Conservation (phyloP, 2,329 filamentous ascomycete genomes). For the Sclerotinia trifoliorum region DNA sequence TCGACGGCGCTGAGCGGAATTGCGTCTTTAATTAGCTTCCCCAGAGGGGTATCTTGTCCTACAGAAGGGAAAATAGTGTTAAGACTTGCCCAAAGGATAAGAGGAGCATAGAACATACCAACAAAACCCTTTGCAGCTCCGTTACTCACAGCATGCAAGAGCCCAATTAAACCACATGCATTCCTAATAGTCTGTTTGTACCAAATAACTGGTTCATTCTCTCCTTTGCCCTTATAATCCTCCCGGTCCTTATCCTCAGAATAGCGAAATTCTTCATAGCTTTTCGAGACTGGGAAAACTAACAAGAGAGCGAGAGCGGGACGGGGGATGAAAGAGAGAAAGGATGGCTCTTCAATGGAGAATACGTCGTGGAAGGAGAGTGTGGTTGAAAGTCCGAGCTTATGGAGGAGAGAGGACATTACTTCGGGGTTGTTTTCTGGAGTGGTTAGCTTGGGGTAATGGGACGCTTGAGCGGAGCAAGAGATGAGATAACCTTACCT, state of each 20-base stretch:
- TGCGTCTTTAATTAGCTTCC: slow-evolving; percentile 66
- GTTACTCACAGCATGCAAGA: slow-evolving; percentile 82
- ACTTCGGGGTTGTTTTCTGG: slow-evolving; percentile 79
- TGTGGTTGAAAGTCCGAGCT: slow-evolving; percentile 73
- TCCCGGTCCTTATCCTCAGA: slow-evolving; percentile 66
- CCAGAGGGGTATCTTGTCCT: slow-evolving; percentile 48
- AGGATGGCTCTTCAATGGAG: slow-evolving; percentile 81
- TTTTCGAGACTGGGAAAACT: slow-evolving; percentile 81
- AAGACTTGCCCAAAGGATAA: slow-evolving; percentile 42
- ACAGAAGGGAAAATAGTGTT: not conserved
- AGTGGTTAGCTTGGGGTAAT: slow-evolving; percentile 31
- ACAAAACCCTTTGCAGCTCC: slow-evolving; percentile 82
- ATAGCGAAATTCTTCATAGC: slow-evolving; percentile 76
- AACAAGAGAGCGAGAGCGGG: slow-evolving; percentile 87
- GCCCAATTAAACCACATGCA: slow-evolving; percentile 87
- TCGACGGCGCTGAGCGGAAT: slow-evolving; percentile 64
- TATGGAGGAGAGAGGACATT: slow-evolving; percentile 79
- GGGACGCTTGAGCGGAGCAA: no score
- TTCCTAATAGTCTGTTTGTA: slow-evolving; percentile 95
- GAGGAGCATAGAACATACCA: slow-evolving; percentile 59
- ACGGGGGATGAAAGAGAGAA: slow-evolving; percentile 85
- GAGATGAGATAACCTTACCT: slow-evolving; percentile 28
- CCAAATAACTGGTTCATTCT: slow-evolving; percentile 78
- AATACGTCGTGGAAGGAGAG: slow-evolving; percentile 90
- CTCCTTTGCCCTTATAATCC: slow-evolving; percentile 67